These are phyloP conservation scores for Phytopythium cucurbitacearum DNA, from an alignment of 352 stramenopile species.

Conservation along the genomic window DNA sequence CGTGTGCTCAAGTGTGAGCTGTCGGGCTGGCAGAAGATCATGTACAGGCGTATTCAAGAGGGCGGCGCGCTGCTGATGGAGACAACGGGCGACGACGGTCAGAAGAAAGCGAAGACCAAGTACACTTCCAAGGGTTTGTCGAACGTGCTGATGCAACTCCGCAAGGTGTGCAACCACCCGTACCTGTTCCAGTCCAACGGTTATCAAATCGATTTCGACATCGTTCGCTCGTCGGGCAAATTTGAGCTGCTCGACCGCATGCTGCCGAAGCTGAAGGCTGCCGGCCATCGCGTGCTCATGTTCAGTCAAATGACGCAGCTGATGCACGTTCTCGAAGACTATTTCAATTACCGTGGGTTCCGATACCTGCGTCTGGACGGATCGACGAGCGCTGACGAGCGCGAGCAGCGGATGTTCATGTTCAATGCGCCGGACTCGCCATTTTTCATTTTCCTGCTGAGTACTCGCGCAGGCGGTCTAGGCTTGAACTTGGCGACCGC, in stretches of 20 bases:
- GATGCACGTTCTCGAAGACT: conserved; percentile 89
- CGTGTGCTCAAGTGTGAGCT: conserved; percentile 85
- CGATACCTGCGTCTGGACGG: conserved; percentile 96
- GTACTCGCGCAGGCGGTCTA: conserved; percentile 95
- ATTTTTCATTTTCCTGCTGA: conserved; percentile 97
- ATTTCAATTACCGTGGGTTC: conserved; percentile 89
- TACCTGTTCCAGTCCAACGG: conserved; percentile 85
- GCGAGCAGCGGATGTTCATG: conserved; percentile 97
- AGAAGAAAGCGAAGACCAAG: conserved; percentile 75
- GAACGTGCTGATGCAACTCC: conserved; percentile 87
- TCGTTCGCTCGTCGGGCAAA: conserved; percentile 88
- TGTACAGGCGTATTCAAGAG: conserved; percentile 87
- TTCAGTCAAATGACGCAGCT: conserved; percentile 91
- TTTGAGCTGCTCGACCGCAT: conserved; percentile 97
- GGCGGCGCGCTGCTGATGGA: conserved; percentile 81
- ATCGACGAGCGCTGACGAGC: conserved; percentile 93
- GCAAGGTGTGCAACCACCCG: conserved; percentile 88
- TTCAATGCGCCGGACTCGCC: conserved; percentile 93
- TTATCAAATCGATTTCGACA: conserved; percentile 84
- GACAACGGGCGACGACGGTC: conserved; percentile 48
- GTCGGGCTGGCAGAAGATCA: conserved; percentile 86
- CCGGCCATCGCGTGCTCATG: conserved; percentile 89
- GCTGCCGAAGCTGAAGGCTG: conserved; percentile 92
- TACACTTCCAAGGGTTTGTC: conserved; percentile 83
- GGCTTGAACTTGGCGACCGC: conserved; percentile 97